Base-by-base conservation (phyloP, 106 monocot species). In the Alisma plantagoaquatica region DNA sequence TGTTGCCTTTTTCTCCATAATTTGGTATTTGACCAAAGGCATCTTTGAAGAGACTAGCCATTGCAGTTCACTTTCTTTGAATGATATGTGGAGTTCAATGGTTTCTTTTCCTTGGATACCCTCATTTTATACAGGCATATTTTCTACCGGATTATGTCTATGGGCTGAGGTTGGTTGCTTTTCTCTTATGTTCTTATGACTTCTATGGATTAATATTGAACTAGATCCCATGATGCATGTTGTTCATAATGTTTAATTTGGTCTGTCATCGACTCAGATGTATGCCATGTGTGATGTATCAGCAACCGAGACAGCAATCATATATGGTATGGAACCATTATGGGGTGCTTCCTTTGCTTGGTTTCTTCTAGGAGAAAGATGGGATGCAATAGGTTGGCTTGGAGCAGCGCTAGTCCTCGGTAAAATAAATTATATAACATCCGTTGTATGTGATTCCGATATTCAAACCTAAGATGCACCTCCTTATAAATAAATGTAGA, bases 321-420 rank as follows among this genome's bases (percentile, higher is more conserved):
- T 87, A 30, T 87, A 83, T 67, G 93, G 87, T 8, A 26, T 93
- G 44, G 77, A 87, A 53, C 93, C 93, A 49, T 53, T 93, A 51
- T 87, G 93, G 87, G 87, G 83, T 67, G 87, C 83, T 52, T 71
- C 71, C 10, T 92, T 87, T 70, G 86, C 86, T 46, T 92, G 92
- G 92, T 72, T 79, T 74, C 53, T 79, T 28, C 63, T 87, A 45
- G 92, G 82, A 47, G 93, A 93, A 60, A 83, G 77, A 31, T 87
- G 87, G 87, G 79, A 59, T 31, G 49, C 53, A 15, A 63, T 63
- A 52, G 74, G 68, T 32, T 93, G 86, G 87, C 33, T 87, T 31
- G 86, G 92, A 60, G 87, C 87, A 53, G 63, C 57, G 16, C 76
- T 92, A 52, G 61, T 92, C 49, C 66, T 92, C 55, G 70, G 86